Evolutionary conservation across 345 rosid genomes (phyloP), one percentile per base, ranked within the genome.

Genomic region (Cardamine chenopodiifolia): DNA sequence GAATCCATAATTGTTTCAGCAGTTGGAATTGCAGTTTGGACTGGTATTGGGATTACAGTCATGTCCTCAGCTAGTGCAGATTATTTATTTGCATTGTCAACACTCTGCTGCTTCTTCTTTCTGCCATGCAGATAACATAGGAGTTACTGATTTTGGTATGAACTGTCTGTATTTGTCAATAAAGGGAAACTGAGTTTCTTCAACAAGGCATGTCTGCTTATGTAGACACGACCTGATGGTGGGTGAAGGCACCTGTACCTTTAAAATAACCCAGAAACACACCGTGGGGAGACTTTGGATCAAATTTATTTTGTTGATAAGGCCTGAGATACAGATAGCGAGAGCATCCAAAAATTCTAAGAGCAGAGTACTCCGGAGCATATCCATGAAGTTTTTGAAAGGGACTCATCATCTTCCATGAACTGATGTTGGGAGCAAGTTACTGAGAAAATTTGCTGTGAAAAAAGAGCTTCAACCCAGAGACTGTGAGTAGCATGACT

Each of bases 351-450:
- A 42, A 42, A 1, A 0, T 5, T 42, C 48, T 42, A 2, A 42
- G 48, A 4, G n/a, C 7, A 0, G 6, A 4, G 1, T 42, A 42
- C 0, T 4, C 48, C 0, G 18, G 18, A 0, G 6, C 7, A 13
- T 1, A 5, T 0, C 7, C 2, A 4, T 13, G 5, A 0, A 42
- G 18, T 15, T 13, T 42, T 8, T 31, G 8, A 42, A 15, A 42
- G 0, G 18, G 48, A 5, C 7, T 13, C 7, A 14, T 0, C 48
- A 42, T 42, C 6, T 42, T 31, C 1, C 7, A 42, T 13, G 48
- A 5, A 15, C 7, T 5, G n/a, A 15, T 1, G 48, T 42, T 4
- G 48, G 18, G 0, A 42, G 7, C 2, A 42, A 1, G 5, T 42
- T 42, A 1, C 17, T 42, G 2, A 42, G 7, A 1, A 13, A 15